Base-by-base conservation (phyloP, 371 early-diverging fungal species). In the Batkoa obscura region DNA sequence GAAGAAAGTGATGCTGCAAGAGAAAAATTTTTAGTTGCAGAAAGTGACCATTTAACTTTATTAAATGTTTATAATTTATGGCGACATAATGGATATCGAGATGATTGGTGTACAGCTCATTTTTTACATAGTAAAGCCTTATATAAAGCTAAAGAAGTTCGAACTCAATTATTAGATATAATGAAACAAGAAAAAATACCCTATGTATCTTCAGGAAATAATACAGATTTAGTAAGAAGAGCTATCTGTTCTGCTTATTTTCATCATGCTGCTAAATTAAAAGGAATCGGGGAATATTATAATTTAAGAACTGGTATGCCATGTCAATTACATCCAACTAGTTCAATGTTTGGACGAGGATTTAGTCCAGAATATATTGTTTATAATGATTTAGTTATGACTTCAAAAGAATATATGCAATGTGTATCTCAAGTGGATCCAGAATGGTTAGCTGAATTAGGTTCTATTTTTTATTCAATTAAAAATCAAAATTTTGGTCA, bases 361-460 rank as follows among this genome's bases (percentile, higher is more conserved):
- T 84, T 70, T 60, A 90, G 87, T 10, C 93, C 97, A 0, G 94
- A 96, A 62, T 97, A 94, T 60, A 88, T 99, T 17, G 91, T 99
- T 0, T 99, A 96, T 65, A 89, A 95, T 68, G 95, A 95, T 61
- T 73, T 98, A 53, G 78, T 97, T 34, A 78, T 88, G 76, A 95
- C 95, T 2, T 86, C 86, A 30, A 95, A 91, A 64, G 97, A 97
- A 74, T 96, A 93, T 66, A 94, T 97, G 94, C 90, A 91, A 62
- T 94, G 93, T 62, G 94, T 94, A 3, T 94, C 95, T 0, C 85
- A 95, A 3, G 95, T 96, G 0, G 95, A 95, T 68, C 83, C 84
- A 2, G 73, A 79, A 47, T 93, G 96, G 96, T 65, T 94, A 48
- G 93, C 94, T 0, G 96, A 95, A 64, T 65, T 91, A 23, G 91